Evolutionary conservation across 139 green algal genomes (phyloP), one percentile per base, ranked within the genome.

Genomic region (Yamagishiella unicocca): DNA sequence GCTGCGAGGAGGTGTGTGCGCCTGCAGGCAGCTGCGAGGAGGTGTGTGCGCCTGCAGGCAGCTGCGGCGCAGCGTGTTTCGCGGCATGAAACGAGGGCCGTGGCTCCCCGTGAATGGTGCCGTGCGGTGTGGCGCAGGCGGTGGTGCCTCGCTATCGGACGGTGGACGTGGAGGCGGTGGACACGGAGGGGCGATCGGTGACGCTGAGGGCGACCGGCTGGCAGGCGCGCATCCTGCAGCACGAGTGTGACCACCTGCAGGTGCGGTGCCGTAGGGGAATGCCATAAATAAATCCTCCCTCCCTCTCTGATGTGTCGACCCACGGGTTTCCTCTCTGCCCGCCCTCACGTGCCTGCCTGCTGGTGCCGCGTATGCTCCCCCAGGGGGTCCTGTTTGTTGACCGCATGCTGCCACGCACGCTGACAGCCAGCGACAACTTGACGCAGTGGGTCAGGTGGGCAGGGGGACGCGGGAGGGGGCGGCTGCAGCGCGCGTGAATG

Each of bases 191-290:
- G 1, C 87, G 93, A 37, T 92, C 92, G n/a, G 81, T 97, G n/a
- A 88, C 53, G 42, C 83, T 98, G 55, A 93, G 90, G 25, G 73
- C 88, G 2, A 25, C 19, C 10, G 75, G 54, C 29, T 99, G 93
- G 73, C 74, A 93, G 29, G 96, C 98, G 7, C 91, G 98, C 33
- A 97, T 99, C 37, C 99, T 99, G 89, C 97, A 99, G 91, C 98
- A 99, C 90, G 98, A 99, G 90, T 99, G 95, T 66, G 98, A 99
- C 92, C 98, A 99, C 87, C 88, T 99, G 37, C 93, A 99, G 93
- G 95, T 93, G 17, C n/a, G 45, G 46, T 3, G 43, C 45, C 73
- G 4, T 29, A 29, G 1, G 45, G 43, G 27, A 25, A 14, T 35
- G n/a, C 33, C 31, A 17, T 58, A 12, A 5, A 33, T 4, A 55